Conservation (phyloP, 164 flowering plant genomes). For the Nelumbo lutea region DNA sequence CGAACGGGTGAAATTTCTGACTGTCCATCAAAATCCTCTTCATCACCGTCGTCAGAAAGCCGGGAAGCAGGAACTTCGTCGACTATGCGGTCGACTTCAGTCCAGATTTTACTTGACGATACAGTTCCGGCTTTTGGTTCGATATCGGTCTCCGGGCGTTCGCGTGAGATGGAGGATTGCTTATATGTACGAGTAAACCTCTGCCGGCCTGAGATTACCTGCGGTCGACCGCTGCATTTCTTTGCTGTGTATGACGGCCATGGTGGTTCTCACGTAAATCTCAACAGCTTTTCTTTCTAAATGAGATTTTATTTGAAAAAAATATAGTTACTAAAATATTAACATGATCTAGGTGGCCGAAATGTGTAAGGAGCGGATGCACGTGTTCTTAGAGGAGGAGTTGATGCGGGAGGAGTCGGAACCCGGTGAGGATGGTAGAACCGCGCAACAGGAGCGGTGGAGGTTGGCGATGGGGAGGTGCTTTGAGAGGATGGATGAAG, state of each 20-base stretch:
- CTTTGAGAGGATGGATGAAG: constrained; percentile 41
- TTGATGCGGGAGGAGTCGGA: constrained; percentile 27
- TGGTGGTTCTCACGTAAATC: constrained; percentile 51
- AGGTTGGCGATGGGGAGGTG: constrained; percentile 20
- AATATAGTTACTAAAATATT: not conserved
- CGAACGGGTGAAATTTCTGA: constrained; percentile 4
- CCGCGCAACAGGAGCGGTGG: constrained; percentile 21
- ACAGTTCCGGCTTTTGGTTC: constrained; percentile 26
- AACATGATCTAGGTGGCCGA: constrained; percentile 33
- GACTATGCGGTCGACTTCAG: not conserved
- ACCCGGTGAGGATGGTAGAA: constrained; percentile 1
- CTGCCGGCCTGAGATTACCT: constrained; percentile 21
- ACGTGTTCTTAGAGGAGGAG: constrained; percentile 37
- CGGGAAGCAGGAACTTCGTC: constrained; percentile 9
- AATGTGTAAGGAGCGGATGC: constrained; percentile 40
- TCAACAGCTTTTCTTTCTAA: not conserved
- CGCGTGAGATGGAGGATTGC: constrained; percentile 51
- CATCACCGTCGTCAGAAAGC: not conserved
- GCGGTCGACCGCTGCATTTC: constrained; percentile 35
- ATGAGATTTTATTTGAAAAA: no score
- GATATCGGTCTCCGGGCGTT: constrained; percentile 38
- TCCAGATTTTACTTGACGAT: not conserved
- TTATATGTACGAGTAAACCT: constrained; percentile 22
- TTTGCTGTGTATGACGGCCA: constrained; percentile 63
- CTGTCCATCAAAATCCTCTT: not conserved